These are phyloP conservation scores for Schrenkiella parvula DNA, from an alignment of 345 rosid species.

Conservation along the genomic window DNA sequence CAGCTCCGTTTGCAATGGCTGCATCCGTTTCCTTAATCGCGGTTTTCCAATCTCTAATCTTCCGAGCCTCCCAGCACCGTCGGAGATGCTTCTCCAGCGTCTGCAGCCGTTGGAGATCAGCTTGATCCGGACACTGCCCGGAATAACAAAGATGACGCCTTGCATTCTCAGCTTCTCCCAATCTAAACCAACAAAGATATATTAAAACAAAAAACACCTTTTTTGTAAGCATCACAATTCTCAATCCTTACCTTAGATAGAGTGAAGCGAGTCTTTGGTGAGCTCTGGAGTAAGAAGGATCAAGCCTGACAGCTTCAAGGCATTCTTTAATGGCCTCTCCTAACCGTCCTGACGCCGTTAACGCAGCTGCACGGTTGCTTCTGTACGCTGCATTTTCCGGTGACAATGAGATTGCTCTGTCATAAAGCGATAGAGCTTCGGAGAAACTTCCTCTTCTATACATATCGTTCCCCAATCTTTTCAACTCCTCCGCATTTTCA, in stretches of 20 bases:
- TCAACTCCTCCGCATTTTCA: conserved; percentile 72
- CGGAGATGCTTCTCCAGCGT: conserved; percentile 73
- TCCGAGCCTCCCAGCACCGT: conserved; percentile 69
- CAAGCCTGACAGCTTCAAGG: conserved; percentile 78
- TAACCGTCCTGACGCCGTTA: conserved; percentile 65
- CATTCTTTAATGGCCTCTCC: conserved; percentile 82
- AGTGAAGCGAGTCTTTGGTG: conserved; percentile 79
- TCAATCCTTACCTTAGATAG: conserved; percentile 50
- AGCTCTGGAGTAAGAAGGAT: conserved; percentile 67
- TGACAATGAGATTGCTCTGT: conserved; percentile 64
- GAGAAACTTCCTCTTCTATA: conserved; percentile 62
- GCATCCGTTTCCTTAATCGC: conserved; percentile 67
- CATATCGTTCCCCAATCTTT: conserved; percentile 74
- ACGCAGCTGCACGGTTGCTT: conserved; percentile 85
- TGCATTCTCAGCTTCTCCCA: conserved; percentile 75
- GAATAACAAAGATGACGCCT: conserved; percentile 53
- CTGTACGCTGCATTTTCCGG: conserved; percentile 74
- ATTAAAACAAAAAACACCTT: not conserved
- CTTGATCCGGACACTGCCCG: conserved; percentile 65
- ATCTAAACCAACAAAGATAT: conserved; percentile 41
- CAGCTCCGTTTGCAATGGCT: conserved; percentile 71
- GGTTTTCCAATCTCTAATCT: conserved; percentile 72
- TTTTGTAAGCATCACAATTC: not conserved
- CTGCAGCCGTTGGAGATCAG: conserved; percentile 70
- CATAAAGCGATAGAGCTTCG: conserved; percentile 72